Evolutionary conservation across 306 rosid species (phyloP).

Genomic region (Cucurbita ficifolia): DNA sequence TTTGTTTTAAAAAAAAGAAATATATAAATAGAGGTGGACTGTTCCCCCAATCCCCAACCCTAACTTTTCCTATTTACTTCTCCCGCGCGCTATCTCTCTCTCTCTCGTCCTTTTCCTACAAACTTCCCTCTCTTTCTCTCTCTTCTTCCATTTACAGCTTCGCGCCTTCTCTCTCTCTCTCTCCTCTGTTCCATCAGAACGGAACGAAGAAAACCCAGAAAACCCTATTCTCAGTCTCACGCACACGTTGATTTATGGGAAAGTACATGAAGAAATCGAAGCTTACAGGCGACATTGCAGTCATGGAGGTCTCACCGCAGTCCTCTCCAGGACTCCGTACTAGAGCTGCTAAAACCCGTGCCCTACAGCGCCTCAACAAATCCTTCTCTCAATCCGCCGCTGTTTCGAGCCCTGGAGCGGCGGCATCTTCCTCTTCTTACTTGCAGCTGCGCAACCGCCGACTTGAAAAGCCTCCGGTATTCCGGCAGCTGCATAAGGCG

Average conservation of each 20-base stretch:
- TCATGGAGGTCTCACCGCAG: constrained; percentile 40
- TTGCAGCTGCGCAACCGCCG: constrained; percentile 86
- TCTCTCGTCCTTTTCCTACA: constrained; percentile 5
- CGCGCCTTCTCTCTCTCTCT: not conserved
- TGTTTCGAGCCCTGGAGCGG: not conserved
- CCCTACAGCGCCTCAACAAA: constrained; percentile 35
- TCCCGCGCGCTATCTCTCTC: not conserved
- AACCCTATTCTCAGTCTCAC: not conserved
- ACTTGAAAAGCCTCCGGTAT: constrained; percentile 38
- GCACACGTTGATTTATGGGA: constrained; percentile 27
- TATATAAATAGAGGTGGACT: not conserved
- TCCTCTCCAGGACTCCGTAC: constrained; percentile 44
- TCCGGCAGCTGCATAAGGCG: not conserved
- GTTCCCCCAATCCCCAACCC: constrained; percentile 32
- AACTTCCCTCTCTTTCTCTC: not conserved
- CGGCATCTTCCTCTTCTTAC: constrained; percentile 23
- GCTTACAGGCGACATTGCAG: constrained; percentile 38
- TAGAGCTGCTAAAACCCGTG: constrained; percentile 53
- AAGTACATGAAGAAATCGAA: constrained; percentile 79
- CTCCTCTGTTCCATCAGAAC: constrained; percentile 3
- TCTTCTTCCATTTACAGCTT: not conserved
- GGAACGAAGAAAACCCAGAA: not conserved
- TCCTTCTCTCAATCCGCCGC: not conserved
- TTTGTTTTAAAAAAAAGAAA: not conserved
- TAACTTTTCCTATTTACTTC: constrained; percentile 7